phyloP scores from a whole-genome alignment of 164 flowering plant species.

The Liriodendron chinense region DNA sequence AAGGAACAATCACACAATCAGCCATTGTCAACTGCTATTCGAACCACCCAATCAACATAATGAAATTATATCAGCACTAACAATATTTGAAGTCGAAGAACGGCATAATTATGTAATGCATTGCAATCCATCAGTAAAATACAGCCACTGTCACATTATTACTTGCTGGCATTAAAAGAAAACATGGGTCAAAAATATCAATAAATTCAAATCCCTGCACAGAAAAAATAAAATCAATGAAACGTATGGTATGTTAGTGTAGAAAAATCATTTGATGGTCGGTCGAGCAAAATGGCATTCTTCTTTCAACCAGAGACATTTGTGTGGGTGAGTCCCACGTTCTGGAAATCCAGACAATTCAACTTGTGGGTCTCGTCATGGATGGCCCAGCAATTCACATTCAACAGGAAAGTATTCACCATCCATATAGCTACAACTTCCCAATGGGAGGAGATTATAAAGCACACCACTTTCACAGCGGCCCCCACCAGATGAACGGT shows the following conservation, averaged over 20 bases:
- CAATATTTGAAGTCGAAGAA: neutral
- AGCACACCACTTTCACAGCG: neutral
- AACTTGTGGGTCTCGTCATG: neutral
- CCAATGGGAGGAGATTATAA: neutral
- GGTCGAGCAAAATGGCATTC: neutral
- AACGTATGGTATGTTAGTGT: neutral
- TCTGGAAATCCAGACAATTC: neutral
- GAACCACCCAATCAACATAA: neutral
- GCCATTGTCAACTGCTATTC: neutral
- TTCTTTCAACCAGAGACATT: neutral
- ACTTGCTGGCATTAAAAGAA: neutral
- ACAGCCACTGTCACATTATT: neutral
- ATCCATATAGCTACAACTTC: neutral
- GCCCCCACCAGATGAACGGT: neutral
- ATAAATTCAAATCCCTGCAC: neutral
- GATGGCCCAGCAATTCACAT: neutral
- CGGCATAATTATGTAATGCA: neutral
- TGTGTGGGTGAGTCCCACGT: neutral
- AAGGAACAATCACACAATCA: slow-evolving; percentile 5
- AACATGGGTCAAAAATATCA: neutral
- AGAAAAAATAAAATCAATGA: neutral
- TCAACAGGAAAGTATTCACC: no score
- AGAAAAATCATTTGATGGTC: neutral
- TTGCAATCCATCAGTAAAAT: neutral
- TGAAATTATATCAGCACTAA: neutral